Evolutionary conservation across 2,329 filamentous ascomycete genomes (phyloP).

Genomic region (Ramularia collo-cygni): DNA sequence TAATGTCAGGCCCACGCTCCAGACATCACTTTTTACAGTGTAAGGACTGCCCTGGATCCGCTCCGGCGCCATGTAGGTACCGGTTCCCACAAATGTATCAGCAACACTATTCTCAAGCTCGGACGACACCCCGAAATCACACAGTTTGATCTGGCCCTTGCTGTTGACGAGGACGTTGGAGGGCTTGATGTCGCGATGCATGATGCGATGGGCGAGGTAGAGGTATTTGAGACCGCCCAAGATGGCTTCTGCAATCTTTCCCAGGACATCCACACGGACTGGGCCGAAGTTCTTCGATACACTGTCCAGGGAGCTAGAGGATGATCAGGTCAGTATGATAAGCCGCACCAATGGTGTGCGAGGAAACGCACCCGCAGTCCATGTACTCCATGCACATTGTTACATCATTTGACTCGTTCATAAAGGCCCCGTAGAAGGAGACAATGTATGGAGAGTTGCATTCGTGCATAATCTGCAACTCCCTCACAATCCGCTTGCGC

Average conservation of each 20-base stretch:
- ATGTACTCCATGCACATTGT: constrained; percentile 99
- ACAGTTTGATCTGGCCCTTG: constrained; percentile 88
- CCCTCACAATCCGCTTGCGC: constrained; percentile 91
- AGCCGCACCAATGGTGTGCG: not conserved
- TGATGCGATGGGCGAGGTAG: constrained; percentile 92
- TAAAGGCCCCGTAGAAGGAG: constrained; percentile 93
- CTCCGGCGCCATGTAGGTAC: constrained; percentile 98
- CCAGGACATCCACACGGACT: constrained; percentile 88
- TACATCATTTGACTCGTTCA: constrained; percentile 94
- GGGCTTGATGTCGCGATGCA: constrained; percentile 98
- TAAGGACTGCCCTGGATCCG: constrained; percentile 95
- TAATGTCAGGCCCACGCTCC: constrained; percentile 90
- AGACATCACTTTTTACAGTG: constrained; percentile 96
- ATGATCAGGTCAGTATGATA: constrained; percentile 7
- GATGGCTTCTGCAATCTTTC: constrained; percentile 95
- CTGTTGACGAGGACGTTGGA: constrained; percentile 97
- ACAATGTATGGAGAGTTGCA: constrained; percentile 97
- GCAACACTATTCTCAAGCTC: constrained; percentile 97
- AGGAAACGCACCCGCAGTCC: constrained; percentile 78
- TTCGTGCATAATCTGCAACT: constrained; percentile 96
- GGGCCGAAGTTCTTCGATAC: constrained; percentile 94
- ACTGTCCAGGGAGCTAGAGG: constrained; percentile 72
- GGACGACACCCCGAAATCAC: constrained; percentile 97
- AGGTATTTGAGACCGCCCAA: constrained; percentile 90
- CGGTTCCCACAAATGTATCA: constrained; percentile 96